A percentile compares a stretch with the other conserved stretches of the same genome.
These are phyloP conservation scores for Cystobasidiaceae sp. DNA, from an alignment of 1,284 basidiomycete species.

Conservation along the genomic window DNA sequence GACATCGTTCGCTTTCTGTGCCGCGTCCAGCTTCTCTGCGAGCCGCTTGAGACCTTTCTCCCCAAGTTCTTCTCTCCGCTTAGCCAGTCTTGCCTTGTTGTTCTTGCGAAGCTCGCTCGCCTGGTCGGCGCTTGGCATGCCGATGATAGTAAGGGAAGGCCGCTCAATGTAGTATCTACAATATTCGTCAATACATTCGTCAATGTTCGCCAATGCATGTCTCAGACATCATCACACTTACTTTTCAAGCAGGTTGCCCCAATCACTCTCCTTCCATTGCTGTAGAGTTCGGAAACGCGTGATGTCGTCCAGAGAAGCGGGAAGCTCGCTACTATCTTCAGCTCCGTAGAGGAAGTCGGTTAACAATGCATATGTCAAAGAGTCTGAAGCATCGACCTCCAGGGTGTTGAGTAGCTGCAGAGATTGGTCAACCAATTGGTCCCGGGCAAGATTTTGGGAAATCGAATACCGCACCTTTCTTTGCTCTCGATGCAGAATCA, in stretches of 20 bases:
- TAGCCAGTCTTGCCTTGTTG: constrained; percentile 70
- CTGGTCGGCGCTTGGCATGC: constrained; percentile 81
- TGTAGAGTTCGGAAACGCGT: constrained; percentile 44
- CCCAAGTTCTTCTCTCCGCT: constrained; percentile 68
- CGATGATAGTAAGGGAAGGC: constrained; percentile 67
- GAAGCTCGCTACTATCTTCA: constrained; percentile 73
- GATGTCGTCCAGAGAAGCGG: constrained; percentile 58
- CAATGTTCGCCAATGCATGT: neutral
- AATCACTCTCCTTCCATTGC: constrained; percentile 67
- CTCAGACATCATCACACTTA: constrained; percentile 47
- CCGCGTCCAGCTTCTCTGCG: constrained; percentile 65
- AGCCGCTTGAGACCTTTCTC: constrained; percentile 71
- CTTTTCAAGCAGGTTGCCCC: constrained; percentile 74
- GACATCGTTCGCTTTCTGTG: constrained; percentile 79
- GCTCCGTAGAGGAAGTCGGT: constrained; percentile 81
- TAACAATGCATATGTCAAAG: constrained; percentile 46
- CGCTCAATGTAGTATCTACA: constrained; percentile 70
- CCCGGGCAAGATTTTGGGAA: neutral
- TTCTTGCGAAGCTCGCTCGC: constrained; percentile 73
- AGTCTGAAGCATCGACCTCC: constrained; percentile 48
- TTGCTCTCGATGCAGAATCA: constrained; percentile 81
- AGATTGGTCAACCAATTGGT: neutral
- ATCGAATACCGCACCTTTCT: constrained; percentile 58
- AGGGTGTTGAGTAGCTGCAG: constrained; percentile 46
- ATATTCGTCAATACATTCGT: neutral